Conservation (phyloP, 208 protist genomes). For the Trypanosoma platydactyli region DNA sequence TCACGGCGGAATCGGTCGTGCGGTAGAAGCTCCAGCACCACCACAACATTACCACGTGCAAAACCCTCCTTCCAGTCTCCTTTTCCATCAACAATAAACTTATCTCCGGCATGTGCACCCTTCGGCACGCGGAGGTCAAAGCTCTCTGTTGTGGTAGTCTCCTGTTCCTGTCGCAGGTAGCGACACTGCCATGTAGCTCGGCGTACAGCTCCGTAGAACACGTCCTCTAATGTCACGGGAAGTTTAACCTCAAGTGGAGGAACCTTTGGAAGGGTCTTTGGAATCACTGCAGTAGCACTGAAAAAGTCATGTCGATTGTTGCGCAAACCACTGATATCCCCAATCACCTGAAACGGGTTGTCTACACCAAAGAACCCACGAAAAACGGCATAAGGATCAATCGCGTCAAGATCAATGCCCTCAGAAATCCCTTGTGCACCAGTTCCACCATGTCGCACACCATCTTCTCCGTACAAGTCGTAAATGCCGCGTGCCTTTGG, state of each 20-base stretch:
- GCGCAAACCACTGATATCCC: conserved; percentile 59
- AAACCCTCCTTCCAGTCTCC: conserved; percentile 61
- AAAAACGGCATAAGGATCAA: conserved; percentile 83
- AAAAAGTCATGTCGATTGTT: conserved; percentile 87
- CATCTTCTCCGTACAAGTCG: conserved; percentile 90
- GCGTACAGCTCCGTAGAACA: conserved; percentile 84
- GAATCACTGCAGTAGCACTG: conserved; percentile 54
- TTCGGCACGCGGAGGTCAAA: conserved; percentile 74
- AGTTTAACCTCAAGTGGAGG: conserved; percentile 57
- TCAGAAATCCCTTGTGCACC: conserved; percentile 74
- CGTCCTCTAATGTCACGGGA: conserved; percentile 76
- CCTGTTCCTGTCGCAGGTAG: conserved; percentile 30
- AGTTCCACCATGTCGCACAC: conserved; percentile 88
- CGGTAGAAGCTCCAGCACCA: conserved; percentile 62
- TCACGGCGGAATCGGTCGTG: conserved; percentile 82
- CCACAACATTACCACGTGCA: conserved; percentile 73
- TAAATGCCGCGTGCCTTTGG: conserved; percentile 87
- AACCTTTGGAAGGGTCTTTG: conserved; percentile 54
- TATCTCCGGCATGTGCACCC: conserved; percentile 67
- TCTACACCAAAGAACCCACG: conserved; percentile 87
- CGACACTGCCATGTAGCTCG: conserved; percentile 56
- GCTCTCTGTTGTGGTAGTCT: conserved; percentile 38
- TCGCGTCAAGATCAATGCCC: conserved; percentile 71
- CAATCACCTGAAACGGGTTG: conserved; percentile 88
- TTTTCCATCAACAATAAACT: conserved; percentile 55